phyloP scores from a whole-genome alignment of 768 basidiomycete genomes.

The Lenzites betulinus region DNA sequence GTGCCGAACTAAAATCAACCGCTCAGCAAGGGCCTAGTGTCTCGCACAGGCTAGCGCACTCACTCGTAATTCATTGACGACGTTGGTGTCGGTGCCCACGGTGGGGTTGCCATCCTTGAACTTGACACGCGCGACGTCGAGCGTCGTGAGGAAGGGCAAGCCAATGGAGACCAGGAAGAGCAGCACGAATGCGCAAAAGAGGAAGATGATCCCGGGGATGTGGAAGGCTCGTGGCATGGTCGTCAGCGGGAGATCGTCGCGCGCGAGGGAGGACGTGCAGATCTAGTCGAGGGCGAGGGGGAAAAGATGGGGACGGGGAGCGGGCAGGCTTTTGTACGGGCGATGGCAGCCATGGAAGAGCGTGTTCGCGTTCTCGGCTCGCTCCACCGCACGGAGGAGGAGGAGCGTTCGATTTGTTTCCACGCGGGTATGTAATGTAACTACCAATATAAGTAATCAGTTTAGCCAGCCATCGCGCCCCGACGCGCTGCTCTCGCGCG shows the following conservation, averaged over 20 bases:
- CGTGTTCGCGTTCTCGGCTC: too few species aligned
- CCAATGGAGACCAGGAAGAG: slow-evolving; percentile 71
- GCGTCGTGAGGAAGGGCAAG: slow-evolving; percentile 63
- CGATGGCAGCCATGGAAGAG: neutral
- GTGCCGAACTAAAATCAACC: too few species aligned
- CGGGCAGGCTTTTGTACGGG: neutral
- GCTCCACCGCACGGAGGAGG: too few species aligned
- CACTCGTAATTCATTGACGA: slow-evolving; percentile 54
- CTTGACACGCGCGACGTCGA: slow-evolving; percentile 66
- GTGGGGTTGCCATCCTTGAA: slow-evolving; percentile 40
- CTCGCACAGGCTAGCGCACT: slow-evolving; percentile 38
- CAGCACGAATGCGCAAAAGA: slow-evolving; percentile 64
- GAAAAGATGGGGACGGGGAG: neutral
- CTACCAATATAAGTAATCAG: too few species aligned
- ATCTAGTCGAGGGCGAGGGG: neutral
- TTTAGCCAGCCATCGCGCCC: too few species aligned
- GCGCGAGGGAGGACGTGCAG: too few species aligned
- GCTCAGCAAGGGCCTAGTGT: too few species aligned
- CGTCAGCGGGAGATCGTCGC: neutral
- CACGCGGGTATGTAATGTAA: too few species aligned
- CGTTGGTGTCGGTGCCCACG: slow-evolving; percentile 20
- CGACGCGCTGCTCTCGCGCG: neutral
- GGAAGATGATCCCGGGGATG: slow-evolving; percentile 58
- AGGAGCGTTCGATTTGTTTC: too few species aligned
- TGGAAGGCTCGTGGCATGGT: slow-evolving; percentile 44